Base-by-base conservation (phyloP, 805 yeast species). In the Barnettozyma botsteinii region DNA sequence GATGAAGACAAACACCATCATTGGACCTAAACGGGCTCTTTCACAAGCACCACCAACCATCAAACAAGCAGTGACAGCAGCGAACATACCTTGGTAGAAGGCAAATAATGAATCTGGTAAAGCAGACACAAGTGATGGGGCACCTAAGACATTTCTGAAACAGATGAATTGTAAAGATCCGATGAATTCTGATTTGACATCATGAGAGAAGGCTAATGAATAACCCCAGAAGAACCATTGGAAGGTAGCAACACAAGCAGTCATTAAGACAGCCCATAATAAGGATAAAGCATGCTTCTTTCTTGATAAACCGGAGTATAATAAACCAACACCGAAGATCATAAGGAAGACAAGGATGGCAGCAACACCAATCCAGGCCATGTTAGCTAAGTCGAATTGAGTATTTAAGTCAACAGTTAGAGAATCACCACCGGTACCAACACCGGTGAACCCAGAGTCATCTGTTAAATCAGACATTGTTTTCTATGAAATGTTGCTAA, bases 151-250 rank as follows among this genome's bases (percentile, higher is more conserved):
- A 42, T 82, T 69, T 72, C 70, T 83, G 55, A 89, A 70, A 47
- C 87, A 81, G 59, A 89, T 87, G 64, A 85, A 81, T 53, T 73
- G 73, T 60, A 91, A 68, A 45, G 86, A 75, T 42, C 98, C 98
- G 50, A 87, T 69, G 62, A 88, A 84, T 18, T 67, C 72, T 35
- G 77, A 74, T 34, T 60, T 59, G 14, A 77, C 78, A 41, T 70
- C 66, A 58, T 81, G 85, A 20, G 89, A 72, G 60, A 89, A 91
- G 14, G 86, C 81, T 43, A 93, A 73, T 13, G 96, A 85, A 64
- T 85, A 91, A 46, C 98, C 98, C 96, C 97, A 88, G 70, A 88
- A 88, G 65, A 87, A 91, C 98, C 98, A 91, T 63, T 93, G 96
- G 75, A 93, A 87, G 2, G 83, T 66, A 7, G 88, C 79, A 26